Evolutionary conservation across 352 stramenopile species (phyloP).

Genomic region (Phytophthora sp.): DNA sequence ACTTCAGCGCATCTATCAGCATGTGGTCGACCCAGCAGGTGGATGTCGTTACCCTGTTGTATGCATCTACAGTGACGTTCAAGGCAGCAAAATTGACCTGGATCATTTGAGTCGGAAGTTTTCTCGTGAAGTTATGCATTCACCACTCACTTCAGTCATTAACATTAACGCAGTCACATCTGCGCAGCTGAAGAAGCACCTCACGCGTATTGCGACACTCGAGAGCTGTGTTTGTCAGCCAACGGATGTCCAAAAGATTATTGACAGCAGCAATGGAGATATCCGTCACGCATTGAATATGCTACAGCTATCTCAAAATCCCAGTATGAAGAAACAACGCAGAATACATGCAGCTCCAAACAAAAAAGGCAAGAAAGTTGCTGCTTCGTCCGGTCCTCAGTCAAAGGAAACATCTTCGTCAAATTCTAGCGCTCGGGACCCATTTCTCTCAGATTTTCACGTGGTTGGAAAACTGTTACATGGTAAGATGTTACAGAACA

Average conservation of each 20-base stretch:
- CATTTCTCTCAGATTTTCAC: slow-evolving; percentile 85
- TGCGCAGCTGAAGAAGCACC: slow-evolving; percentile 76
- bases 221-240: slow-evolving; percentile 42
- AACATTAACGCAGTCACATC: slow-evolving; percentile 82
- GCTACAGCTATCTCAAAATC: slow-evolving; percentile 56
- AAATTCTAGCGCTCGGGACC: slow-evolving; percentile 46
- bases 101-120: slow-evolving; percentile 71
- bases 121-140: slow-evolving; percentile 69
- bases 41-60: slow-evolving; percentile 62
- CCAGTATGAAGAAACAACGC: slow-evolving; percentile 6
- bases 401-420: slow-evolving; percentile 6
- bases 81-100: slow-evolving; percentile 74
- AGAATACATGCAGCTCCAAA: background rate
- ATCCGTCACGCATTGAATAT: slow-evolving; percentile 84
- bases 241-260: slow-evolving; percentile 48
- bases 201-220: slow-evolving; percentile 46
- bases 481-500: slow-evolving; percentile 52
- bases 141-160: slow-evolving; percentile 71
- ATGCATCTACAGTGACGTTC: slow-evolving; percentile 85
- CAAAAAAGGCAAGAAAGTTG: slow-evolving; percentile 18
- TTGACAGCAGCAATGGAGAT: slow-evolving; percentile 74
- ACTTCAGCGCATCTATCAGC: slow-evolving; percentile 57
- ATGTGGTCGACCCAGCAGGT: slow-evolving; percentile 48
- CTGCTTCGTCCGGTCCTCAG: background rate
- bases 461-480: slow-evolving; percentile 82